A percentile compares a stretch with the other conserved stretches of the same genome.
phyloP scores from a whole-genome alignment of 305 asterid species.

The Plantago coronopus region DNA sequence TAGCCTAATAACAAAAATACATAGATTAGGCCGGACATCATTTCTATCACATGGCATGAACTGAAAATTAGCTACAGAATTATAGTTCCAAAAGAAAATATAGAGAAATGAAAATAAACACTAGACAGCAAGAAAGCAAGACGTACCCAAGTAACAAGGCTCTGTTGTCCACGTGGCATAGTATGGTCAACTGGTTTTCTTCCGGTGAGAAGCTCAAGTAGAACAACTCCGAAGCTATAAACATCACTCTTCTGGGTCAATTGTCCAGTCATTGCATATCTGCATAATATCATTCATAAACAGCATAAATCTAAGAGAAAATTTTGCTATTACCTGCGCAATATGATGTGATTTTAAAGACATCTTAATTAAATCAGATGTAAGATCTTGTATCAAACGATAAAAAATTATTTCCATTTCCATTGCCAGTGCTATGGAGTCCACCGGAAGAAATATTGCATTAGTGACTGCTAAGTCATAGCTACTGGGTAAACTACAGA shows the following conservation, averaged over 20 bases:
- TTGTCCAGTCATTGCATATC: slow-evolving; percentile 85
- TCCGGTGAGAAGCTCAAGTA: slow-evolving; percentile 70
- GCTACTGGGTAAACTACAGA: too few relatives aligned
- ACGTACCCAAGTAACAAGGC: slow-evolving; percentile 69
- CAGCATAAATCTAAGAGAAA: neutral
- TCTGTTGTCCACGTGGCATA: slow-evolving; percentile 78
- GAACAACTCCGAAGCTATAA: slow-evolving; percentile 71
- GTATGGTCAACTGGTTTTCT: slow-evolving; percentile 81
- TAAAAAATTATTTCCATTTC: too few relatives aligned
- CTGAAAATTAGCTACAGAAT: neutral
- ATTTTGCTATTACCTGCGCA: too few relatives aligned
- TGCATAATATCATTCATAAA: slow-evolving; percentile 16
- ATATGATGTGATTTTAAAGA: too few relatives aligned
- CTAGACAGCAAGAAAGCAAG: neutral
- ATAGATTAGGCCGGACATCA: neutral
- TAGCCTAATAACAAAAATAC: slow-evolving; percentile 35
- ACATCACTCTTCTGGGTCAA: slow-evolving; percentile 75
- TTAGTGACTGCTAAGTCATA: too few relatives aligned
- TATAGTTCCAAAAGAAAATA: neutral
- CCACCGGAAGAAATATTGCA: too few relatives aligned
- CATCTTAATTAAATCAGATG: too few relatives aligned
- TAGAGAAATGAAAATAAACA: neutral
- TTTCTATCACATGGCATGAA: neutral
- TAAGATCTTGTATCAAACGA: too few relatives aligned
- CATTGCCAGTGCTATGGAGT: too few relatives aligned